Percentiles rank a stretch among this genome's conserved stretches.
Conservation (phyloP, 139 green algal genomes). For the Chlorella sp. region DNA sequence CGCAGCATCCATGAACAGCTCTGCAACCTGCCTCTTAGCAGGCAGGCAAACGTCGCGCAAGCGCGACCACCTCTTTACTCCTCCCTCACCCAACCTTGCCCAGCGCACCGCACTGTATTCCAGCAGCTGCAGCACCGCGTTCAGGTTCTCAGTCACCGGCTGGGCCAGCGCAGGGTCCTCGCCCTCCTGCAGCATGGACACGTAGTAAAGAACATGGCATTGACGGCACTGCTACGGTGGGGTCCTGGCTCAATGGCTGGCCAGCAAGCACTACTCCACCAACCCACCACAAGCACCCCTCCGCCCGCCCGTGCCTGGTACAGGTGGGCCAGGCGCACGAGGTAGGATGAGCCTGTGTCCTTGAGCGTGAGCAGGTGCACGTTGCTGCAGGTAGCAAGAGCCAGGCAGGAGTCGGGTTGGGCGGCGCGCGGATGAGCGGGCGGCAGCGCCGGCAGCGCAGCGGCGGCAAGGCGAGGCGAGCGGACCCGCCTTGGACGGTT, state of each 20-base stretch:
- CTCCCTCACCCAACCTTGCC: no score
- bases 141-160: slow-evolving; percentile 41
- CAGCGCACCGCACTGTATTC: slow-evolving; percentile 19
- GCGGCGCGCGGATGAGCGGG: not conserved
- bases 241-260: not conserved
- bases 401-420: no score
- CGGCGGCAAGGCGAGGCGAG: not conserved
- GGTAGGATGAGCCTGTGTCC: slow-evolving; percentile 14
- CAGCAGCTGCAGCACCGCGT: slow-evolving; percentile 28
- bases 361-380: slow-evolving; percentile 69
- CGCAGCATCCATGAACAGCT: no score
- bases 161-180: slow-evolving; percentile 44
- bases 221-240: no score
- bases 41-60: no score
- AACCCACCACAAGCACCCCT: not conserved
- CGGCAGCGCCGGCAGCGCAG: not conserved
- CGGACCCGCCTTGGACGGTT: not conserved
- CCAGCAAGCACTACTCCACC: not conserved
- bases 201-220: no score
- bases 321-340: slow-evolving; percentile 64
- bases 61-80: no score
- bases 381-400: slow-evolving; percentile 29
- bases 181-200: slow-evolving; percentile 34
- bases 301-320: slow-evolving; percentile 37
- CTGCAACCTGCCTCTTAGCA: no score